These are phyloP conservation scores for Claviceps cyperi DNA, from an alignment of 2,329 filamentous ascomycete genomes.

Conservation along the genomic window DNA sequence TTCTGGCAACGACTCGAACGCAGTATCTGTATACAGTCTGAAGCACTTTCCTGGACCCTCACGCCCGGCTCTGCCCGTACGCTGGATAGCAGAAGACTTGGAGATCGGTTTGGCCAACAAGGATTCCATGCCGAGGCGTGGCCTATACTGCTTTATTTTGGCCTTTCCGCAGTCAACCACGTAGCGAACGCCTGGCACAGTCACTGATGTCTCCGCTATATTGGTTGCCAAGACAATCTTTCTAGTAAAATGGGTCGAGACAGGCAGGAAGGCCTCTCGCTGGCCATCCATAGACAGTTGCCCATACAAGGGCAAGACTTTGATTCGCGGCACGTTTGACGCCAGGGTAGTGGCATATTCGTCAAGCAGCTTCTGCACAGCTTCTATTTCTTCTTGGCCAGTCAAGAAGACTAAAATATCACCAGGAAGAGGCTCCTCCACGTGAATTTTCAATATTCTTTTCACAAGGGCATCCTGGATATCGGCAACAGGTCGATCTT, in stretches of 20 bases:
- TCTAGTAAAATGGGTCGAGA: slow-evolving; percentile 55
- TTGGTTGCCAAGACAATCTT: slow-evolving; percentile 92
- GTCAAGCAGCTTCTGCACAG: slow-evolving; percentile 64
- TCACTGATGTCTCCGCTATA: slow-evolving; percentile 97
- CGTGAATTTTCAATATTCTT: slow-evolving; percentile 73
- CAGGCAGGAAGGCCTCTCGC: slow-evolving; percentile 68
- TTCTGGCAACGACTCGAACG: slow-evolving; percentile 55
- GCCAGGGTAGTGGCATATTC: slow-evolving; percentile 62
- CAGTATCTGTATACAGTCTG: slow-evolving; percentile 70
- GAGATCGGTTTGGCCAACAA: slow-evolving; percentile 83
- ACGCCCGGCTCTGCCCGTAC: slow-evolving; percentile 81
- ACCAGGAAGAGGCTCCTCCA: slow-evolving; percentile 78
- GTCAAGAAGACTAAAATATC: slow-evolving; percentile 88
- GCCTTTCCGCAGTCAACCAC: slow-evolving; percentile 89
- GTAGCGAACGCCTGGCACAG: slow-evolving; percentile 80
- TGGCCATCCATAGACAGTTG: slow-evolving; percentile 79
- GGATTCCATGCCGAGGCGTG: slow-evolving; percentile 75
- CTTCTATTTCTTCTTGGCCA: slow-evolving; percentile 85
- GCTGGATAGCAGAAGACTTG: slow-evolving; percentile 82
- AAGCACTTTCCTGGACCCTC: slow-evolving; percentile 85
- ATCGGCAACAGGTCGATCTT: slow-evolving; percentile 60
- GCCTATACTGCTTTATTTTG: slow-evolving; percentile 84
- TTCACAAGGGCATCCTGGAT: slow-evolving; percentile 72
- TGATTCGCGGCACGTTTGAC: slow-evolving; percentile 57
- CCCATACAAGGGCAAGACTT: slow-evolving; percentile 72